phyloP scores from a whole-genome alignment of 805 yeast genomes.

The Yamadazyma takamatsuzukensis region DNA sequence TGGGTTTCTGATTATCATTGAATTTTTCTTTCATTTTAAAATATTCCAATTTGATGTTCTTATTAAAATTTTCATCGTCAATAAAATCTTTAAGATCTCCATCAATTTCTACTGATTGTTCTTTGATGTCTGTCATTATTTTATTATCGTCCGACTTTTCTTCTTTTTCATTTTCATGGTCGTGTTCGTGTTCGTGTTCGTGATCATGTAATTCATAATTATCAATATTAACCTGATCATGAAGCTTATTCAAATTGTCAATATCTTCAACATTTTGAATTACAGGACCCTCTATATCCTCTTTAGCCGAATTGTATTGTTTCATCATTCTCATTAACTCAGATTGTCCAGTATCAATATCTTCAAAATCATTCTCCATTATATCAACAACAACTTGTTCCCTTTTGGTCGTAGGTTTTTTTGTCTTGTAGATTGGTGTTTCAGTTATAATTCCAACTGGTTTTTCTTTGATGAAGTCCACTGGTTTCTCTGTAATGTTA shows the following conservation, averaged over 20 bases:
- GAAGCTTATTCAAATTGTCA: conserved; percentile 45
- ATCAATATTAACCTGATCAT: conserved; percentile 29
- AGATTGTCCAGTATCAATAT: not conserved
- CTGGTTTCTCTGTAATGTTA: not conserved
- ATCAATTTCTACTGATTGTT: conserved; percentile 23
- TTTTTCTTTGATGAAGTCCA: no score
- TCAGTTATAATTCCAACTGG: not conserved
- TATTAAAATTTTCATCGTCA: conserved; percentile 32
- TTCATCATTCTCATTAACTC: conserved; percentile 40
- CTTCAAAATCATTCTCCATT: conserved; percentile 4
- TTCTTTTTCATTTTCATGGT: conserved; percentile 2
- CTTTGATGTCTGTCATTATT: conserved; percentile 13
- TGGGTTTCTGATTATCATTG: not conserved
- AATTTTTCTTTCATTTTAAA: conserved; percentile 9
- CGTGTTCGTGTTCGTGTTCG: conserved; percentile 8
- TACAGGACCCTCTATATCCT: conserved; percentile 57
- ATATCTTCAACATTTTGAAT: conserved; percentile 54
- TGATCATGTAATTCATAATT: conserved; percentile 12
- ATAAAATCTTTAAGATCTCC: conserved; percentile 10
- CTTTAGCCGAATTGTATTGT: conserved; percentile 58
- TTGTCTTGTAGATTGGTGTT: no score
- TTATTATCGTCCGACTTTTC: conserved; percentile 1
- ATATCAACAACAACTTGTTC: conserved; percentile 1
- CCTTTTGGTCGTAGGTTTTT: no score
- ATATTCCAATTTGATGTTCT: conserved; percentile 47